Base-by-base conservation (phyloP, 768 basidiomycete species). In the Suillus occidentalis region DNA sequence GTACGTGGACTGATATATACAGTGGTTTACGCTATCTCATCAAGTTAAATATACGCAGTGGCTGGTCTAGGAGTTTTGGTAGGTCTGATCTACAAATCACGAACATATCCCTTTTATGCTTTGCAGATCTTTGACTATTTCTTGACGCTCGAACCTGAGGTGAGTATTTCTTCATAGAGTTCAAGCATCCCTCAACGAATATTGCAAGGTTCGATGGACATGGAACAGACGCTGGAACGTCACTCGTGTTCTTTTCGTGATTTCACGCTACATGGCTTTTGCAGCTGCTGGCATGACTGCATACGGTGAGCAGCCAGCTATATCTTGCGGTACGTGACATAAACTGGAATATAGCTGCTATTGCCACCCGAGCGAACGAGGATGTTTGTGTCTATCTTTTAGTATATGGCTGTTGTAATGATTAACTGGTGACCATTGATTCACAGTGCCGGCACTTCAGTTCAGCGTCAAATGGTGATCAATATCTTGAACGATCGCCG, bases 201-300 rank as follows among this genome's bases (percentile, higher is more conserved):
- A 16, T 39, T 58, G 1, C 39, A 39, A 58, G 37, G 9, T 58
- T 28, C 57, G 57, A 40, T 58, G 57, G 57, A 64, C 63, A n/a
- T 65, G 64, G 64, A 47, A 39, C 49, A 50, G 49, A 20, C 50
- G 45, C 49, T 65, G 64, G 64, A 16, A 39, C 37, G 12, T 36
- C 2, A 18, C 8, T 10, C 62, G 64, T 31, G 14, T 65, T 37
- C 7, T 65, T 28, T 65, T 65, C 6, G 12, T 53, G 12, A 13
- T 65, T 16, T 53, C 64, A 37, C 64, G 64, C 28, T 65, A 65
- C 43, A 34, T 53, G 43, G 36, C 64, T 1, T 65, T 65, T 39
- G 45, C 18, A 18, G 64, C 62, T n/a, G 64, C 64, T 28, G 34
- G 28, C 6, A 63, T 65, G 64, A 65, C 64, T 52, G 6, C 61